Base-by-base conservation (phyloP, 805 yeast genomes). In the Schwanniomyces polymorphus region DNA sequence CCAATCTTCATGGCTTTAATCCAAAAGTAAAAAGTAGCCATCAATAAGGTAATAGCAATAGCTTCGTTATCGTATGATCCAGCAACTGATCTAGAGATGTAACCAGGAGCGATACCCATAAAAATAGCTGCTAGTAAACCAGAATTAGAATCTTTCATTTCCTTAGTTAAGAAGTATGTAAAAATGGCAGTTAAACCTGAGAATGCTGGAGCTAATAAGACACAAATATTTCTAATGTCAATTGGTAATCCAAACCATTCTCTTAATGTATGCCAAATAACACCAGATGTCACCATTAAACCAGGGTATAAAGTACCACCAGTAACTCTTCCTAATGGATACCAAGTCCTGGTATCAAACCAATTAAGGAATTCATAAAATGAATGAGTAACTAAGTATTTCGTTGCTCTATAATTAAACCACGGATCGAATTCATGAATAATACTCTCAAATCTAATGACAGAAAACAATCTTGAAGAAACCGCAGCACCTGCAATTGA, bases 11-110 rank as follows among this genome's bases (percentile, higher is more conserved):
- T 80, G 10, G 97, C 86, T 72, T 91, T 91, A 69, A 94, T 86
- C 99, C 99, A 94, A 50, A 90, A 79, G 76, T 83, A 91, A 67
- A 95, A 94, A 5, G 99, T 89, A 29, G 91, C 87, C 97, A 95
- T 90, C 56, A 94, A 78, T 58, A 94, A 75, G 10, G 97, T 91
- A 66, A 94, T 94, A 40, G 99, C 97, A 69, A 94, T 94, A 44
- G 99, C 99, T 74, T 94, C 99, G 68, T 94, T 94, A 76, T 95
- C 99, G 64, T 94, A 94, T 12, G 97, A 88, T 28, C 99, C 99
- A 11, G 99, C 99, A 45, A 94, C 99, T 1, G 97, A 91, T 67
- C 99, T 82, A 43, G 97, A 91, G 58, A 94, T 95, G 68, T 94
- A 95, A 48, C 99, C 99, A 5, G 99, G 99, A 1, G 97, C 97